Percentiles rank a stretch among this genome's conserved stretches.
Conservation (phyloP, 345 rosid genomes). For the Ceriops zippeliana region DNA sequence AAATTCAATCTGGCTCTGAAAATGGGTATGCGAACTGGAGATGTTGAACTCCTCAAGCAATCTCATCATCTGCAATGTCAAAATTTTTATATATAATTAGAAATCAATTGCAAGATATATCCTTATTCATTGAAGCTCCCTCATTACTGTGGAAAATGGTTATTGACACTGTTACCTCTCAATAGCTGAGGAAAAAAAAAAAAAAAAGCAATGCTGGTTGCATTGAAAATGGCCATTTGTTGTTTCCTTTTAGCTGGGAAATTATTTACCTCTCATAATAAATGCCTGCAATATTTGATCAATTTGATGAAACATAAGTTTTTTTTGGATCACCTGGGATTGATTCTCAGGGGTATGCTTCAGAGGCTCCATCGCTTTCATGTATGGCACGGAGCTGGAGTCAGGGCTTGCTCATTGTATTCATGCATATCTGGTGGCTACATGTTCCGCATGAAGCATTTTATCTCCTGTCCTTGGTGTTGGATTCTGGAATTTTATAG, state of each 20-base stretch:
- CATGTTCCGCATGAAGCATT: background rate
- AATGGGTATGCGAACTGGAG: conserved; percentile 22
- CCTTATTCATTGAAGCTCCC: background rate
- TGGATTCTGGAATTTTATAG: conserved; percentile 7
- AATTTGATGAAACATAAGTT: background rate
- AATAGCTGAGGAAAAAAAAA: background rate
- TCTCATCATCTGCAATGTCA: background rate
- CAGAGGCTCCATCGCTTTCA: background rate
- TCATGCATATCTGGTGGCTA: background rate
- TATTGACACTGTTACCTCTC: background rate
- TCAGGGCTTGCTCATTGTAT: background rate
- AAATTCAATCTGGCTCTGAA: conserved; percentile 33
- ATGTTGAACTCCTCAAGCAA: background rate
- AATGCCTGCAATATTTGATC: background rate
- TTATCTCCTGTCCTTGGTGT: background rate
- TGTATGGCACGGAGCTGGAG: too few relatives aligned
- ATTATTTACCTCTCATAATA: background rate
- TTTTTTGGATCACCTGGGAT: background rate
- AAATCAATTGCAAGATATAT: background rate
- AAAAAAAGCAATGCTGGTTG: background rate
- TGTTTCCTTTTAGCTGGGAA: background rate
- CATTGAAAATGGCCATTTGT: background rate
- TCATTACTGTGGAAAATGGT: background rate
- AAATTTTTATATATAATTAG: background rate
- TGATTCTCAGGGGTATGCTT: background rate